A percentile compares a stretch with the other conserved stretches of the same genome.
Conservation (phyloP, 2,329 filamentous ascomycete species). For the Pseudopyricularia cyperi region DNA sequence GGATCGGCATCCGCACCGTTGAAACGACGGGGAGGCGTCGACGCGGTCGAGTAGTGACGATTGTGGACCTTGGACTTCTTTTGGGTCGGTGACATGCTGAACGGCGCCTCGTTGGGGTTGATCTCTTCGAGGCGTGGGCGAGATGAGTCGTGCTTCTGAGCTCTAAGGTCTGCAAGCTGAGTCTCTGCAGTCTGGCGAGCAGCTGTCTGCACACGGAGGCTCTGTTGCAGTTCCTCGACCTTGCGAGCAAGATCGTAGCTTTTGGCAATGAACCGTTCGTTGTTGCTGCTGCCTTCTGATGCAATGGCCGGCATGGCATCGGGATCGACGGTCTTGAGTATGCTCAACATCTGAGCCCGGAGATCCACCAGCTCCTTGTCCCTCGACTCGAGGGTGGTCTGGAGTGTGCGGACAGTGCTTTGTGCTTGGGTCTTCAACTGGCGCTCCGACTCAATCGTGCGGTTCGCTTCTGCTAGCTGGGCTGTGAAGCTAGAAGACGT, state of each 20-base stretch:
- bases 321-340: conserved; percentile 76
- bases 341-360: conserved; percentile 63
- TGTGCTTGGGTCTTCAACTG: conserved; percentile 79
- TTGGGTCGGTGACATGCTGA: conserved; percentile 59
- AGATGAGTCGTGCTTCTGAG: conserved; percentile 58
- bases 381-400: conserved; percentile 63
- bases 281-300: conserved; percentile 5
- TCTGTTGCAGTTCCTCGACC: conserved; percentile 79
- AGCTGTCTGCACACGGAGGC: conserved; percentile 70
- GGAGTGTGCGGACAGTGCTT: conserved; percentile 68
- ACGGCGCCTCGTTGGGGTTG: conserved; percentile 66
- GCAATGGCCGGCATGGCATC: conserved; percentile 21
- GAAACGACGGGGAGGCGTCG: conserved; percentile 59
- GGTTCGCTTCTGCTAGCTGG: conserved; percentile 79
- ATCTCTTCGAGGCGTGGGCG: conserved; percentile 78
- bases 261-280: conserved; percentile 56
- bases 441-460: conserved; percentile 79
- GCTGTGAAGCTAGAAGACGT: conserved; percentile 65
- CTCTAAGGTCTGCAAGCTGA: conserved; percentile 67
- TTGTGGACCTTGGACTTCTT: conserved; percentile 39
- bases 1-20: conserved; percentile 38
- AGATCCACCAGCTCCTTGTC: conserved; percentile 73
- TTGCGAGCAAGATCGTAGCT: conserved; percentile 78
- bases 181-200: conserved; percentile 70
- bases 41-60: conserved; percentile 56